phyloP scores from a whole-genome alignment of 2,329 filamentous ascomycete genomes.

The Pochonia chlamydosporia region DNA sequence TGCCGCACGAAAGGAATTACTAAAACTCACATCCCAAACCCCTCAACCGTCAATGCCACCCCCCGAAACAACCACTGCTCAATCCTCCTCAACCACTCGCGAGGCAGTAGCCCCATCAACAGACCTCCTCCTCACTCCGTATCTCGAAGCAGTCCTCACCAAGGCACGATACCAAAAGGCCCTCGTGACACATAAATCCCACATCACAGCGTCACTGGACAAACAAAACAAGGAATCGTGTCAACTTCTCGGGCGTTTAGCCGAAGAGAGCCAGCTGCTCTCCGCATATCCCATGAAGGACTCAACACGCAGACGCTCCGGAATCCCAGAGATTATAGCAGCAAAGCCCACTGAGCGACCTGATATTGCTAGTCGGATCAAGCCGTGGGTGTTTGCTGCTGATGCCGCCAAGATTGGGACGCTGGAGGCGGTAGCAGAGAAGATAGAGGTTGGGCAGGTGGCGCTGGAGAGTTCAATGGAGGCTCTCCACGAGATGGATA shows the following conservation, averaged over 20 bases:
- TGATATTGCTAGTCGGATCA: constrained; percentile 37
- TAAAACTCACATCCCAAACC: constrained; percentile 32
- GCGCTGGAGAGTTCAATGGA: constrained; percentile 48
- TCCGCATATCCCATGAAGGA: constrained; percentile 41
- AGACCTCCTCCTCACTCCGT: constrained; percentile 47
- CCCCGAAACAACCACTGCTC: neutral
- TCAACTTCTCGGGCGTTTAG: constrained; percentile 46
- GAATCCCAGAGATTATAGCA: constrained; percentile 38
- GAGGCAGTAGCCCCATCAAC: constrained; percentile 16
- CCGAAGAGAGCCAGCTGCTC: constrained; percentile 58
- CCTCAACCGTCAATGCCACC: constrained; percentile 19
- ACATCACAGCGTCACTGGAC: constrained; percentile 44
- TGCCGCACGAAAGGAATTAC: constrained; percentile 40
- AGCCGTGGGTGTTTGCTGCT: constrained; percentile 55
- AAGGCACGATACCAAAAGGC: constrained; percentile 52
- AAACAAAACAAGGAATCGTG: constrained; percentile 46
- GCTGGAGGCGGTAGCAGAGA: constrained; percentile 53
- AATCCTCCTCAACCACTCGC: constrained; percentile 2
- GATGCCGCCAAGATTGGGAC: constrained; percentile 55
- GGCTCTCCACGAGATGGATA: constrained; percentile 42
- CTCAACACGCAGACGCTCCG: constrained; percentile 26
- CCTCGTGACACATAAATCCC: constrained; percentile 51
- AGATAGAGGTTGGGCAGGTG: constrained; percentile 51
- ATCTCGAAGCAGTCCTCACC: constrained; percentile 46
- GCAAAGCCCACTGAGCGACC: constrained; percentile 29